phyloP scores from a whole-genome alignment of 2,329 filamentous ascomycete genomes.

The Cytospora schulzeri region DNA sequence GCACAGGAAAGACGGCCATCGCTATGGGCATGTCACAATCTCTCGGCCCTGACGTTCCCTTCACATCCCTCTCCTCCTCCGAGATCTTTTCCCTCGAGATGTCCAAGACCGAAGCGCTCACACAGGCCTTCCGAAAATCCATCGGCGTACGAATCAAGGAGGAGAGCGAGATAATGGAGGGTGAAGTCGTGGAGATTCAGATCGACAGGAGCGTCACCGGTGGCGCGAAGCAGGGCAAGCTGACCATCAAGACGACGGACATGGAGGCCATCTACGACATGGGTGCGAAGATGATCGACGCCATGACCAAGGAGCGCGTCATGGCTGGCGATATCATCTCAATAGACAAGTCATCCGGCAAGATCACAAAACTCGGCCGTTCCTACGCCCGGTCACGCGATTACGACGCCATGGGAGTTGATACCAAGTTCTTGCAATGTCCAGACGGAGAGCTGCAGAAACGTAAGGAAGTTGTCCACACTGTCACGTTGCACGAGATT shows the following conservation, averaged over 20 bases:
- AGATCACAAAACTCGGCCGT: constrained; percentile 94
- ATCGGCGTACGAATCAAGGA: constrained; percentile 98
- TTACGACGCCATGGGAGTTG: constrained; percentile 98
- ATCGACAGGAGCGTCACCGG: constrained; percentile 97
- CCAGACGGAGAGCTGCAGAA: constrained; percentile 97
- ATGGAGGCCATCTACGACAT: constrained; percentile 99
- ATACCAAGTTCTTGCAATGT: constrained; percentile 97
- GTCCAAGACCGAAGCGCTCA: constrained; percentile 98
- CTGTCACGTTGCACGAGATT: constrained; percentile 95
- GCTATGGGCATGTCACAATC: constrained; percentile 99
- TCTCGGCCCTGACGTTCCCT: constrained; percentile 89
- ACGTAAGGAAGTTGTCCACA: constrained; percentile 95
- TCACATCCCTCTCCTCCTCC: constrained; percentile 92
- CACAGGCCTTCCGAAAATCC: constrained; percentile 97
- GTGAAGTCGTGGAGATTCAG: constrained; percentile 97
- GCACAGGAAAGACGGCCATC: constrained; percentile 97
- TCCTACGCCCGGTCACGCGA: constrained; percentile 94
- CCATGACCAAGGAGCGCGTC: constrained; percentile 98
- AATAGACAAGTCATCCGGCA: constrained; percentile 97
- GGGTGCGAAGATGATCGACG: constrained; percentile 99
- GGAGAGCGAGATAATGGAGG: constrained; percentile 98
- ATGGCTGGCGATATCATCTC: constrained; percentile 98
- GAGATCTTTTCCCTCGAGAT: constrained; percentile 99
- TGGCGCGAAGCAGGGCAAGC: constrained; percentile 95
- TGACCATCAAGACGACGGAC: constrained; percentile 98